phyloP scores from a whole-genome alignment of 495 filamentous ascomycete species.

The Annulohypoxylon nitens region DNA sequence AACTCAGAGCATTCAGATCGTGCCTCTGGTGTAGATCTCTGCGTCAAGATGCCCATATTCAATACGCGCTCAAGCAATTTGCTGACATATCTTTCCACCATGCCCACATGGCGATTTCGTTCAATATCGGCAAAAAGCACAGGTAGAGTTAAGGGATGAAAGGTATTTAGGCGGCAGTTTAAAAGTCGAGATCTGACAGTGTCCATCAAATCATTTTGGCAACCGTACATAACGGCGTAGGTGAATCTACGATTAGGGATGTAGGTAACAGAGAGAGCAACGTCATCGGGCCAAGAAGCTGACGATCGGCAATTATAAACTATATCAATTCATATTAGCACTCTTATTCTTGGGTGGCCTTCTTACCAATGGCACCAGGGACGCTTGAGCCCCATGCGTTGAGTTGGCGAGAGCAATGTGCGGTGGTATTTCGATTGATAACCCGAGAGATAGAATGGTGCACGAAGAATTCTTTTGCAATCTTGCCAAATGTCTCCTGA shows the following conservation, averaged over 20 bases:
- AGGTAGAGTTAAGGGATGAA: slow-evolving; percentile 20
- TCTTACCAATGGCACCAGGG: slow-evolving; percentile 13
- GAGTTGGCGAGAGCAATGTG: slow-evolving; percentile 18
- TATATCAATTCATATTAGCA: not conserved
- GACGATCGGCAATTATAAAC: slow-evolving; percentile 21
- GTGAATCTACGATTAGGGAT: slow-evolving; percentile 18
- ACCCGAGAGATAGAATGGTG: slow-evolving; percentile 11
- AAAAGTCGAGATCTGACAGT: not conserved
- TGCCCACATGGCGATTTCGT: slow-evolving; percentile 3
- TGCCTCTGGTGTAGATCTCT: not conserved
- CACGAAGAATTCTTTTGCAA: slow-evolving; percentile 9
- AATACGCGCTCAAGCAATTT: not conserved
- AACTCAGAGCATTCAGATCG: not conserved
- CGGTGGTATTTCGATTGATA: slow-evolving; percentile 1
- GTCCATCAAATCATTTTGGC: not conserved
- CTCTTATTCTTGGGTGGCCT: not conserved
- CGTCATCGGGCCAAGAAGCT: slow-evolving; percentile 11
- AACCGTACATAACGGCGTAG: slow-evolving; percentile 14
- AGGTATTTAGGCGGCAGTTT: not conserved
- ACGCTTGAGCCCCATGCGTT: slow-evolving; percentile 11
- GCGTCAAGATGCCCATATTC: not conserved
- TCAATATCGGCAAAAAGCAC: slow-evolving; percentile 2
- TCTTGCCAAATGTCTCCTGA: not conserved
- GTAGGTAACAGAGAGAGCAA: slow-evolving; percentile 8
- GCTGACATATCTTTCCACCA: not conserved